phyloP scores from a whole-genome alignment of 2,329 filamentous ascomycete species.

The Penicillium nordicum region DNA sequence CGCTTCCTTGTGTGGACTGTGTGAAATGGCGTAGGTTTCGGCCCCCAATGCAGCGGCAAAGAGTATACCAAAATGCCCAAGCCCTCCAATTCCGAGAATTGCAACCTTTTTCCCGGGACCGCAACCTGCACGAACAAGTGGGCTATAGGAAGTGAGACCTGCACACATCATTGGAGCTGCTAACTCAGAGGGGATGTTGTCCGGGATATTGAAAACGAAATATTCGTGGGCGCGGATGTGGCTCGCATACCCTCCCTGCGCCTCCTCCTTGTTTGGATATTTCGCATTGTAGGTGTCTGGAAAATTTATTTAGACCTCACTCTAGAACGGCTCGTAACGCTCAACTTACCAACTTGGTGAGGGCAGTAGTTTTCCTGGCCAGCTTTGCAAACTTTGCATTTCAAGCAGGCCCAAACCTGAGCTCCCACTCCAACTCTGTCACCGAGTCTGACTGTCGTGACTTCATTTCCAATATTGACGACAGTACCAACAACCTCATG shows the following conservation, averaged over 20 bases:
- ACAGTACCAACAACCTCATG: slow-evolving; percentile 5
- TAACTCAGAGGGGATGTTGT: slow-evolving; percentile 56
- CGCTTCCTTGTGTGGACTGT: neutral
- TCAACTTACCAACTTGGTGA: neutral
- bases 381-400: neutral
- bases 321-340: no score
- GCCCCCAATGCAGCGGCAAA: slow-evolving; percentile 5
- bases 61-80: slow-evolving; percentile 5
- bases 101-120: slow-evolving; percentile 58
- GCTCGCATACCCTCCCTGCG: slow-evolving; percentile 1
- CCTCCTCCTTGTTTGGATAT: neutral
- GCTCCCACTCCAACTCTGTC: neutral
- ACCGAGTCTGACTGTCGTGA: neutral
- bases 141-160: slow-evolving; percentile 74
- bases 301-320: no score
- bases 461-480: neutral
- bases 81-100: slow-evolving; percentile 17
- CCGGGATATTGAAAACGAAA: slow-evolving; percentile 64
- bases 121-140: slow-evolving; percentile 69
- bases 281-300: slow-evolving; percentile 1
- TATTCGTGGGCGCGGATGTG: slow-evolving; percentile 3
- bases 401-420: neutral
- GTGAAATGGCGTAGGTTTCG: slow-evolving; percentile 3
- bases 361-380: neutral
- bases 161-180: slow-evolving; percentile 82